Percentiles rank a stretch among this genome's conserved stretches.
Conservation (phyloP, 345 rosid species). For the Eucalyptus regnans region DNA sequence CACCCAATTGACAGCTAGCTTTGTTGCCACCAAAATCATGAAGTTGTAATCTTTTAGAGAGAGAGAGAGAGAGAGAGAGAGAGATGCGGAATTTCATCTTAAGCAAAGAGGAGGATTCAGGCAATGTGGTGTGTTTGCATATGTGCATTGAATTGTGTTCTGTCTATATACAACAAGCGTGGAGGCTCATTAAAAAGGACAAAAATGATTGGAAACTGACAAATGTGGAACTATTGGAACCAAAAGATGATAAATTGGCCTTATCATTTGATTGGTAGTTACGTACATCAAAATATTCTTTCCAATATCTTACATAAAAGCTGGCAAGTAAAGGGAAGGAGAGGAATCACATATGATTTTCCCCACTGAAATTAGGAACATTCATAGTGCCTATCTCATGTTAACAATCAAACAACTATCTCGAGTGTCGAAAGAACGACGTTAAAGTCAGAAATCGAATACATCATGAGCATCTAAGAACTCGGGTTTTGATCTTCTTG, state of each 20-base stretch:
- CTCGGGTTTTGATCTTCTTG: not conserved
- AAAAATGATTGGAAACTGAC: not conserved
- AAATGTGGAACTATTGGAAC: not conserved
- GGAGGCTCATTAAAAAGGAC: not conserved
- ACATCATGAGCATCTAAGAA: not conserved
- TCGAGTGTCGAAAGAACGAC: not conserved
- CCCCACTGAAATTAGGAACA: not conserved
- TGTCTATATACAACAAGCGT: not conserved
- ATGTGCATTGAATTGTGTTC: not conserved
- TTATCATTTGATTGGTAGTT: not conserved
- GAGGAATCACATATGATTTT: not conserved
- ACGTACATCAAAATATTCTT: not conserved
- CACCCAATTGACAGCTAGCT: not conserved
- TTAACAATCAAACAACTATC: not conserved
- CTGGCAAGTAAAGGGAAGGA: not conserved
- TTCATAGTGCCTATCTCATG: not conserved
- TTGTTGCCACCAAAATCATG: not conserved
- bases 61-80: not conserved
- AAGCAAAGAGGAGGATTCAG: not conserved
- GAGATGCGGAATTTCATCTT: not conserved
- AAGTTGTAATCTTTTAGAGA: not conserved
- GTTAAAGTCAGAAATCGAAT: fast-evolving
- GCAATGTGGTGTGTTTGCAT: not conserved
- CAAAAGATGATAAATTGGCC: not conserved
- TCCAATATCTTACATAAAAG: not conserved